phyloP scores from a whole-genome alignment of 1,284 basidiomycete species.

The Inonotus obliquus region DNA sequence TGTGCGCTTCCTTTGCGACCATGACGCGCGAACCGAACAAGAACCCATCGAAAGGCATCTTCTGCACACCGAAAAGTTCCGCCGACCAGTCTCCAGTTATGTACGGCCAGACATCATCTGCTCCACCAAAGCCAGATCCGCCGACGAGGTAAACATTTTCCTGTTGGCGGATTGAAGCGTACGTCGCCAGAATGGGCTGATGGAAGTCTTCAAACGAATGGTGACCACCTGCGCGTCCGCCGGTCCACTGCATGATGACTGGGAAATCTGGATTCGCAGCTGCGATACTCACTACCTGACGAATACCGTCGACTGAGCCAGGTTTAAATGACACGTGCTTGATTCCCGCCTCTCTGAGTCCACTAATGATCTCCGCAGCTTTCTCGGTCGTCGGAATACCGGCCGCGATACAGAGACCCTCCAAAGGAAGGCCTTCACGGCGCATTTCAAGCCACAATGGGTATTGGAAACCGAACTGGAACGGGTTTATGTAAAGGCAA shows the following conservation, averaged over 20 bases:
- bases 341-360: constrained; percentile 75
- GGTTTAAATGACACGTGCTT: constrained; percentile 98
- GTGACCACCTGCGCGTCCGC: constrained; percentile 98
- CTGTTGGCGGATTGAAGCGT: constrained; percentile 85
- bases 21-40: constrained; percentile 95
- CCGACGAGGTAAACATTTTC: constrained; percentile 87
- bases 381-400: constrained; percentile 93
- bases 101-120: constrained; percentile 97
- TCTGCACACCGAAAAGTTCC: constrained; percentile 76
- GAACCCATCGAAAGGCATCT: constrained; percentile 99
- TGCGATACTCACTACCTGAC: constrained; percentile 96
- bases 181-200: constrained; percentile 90
- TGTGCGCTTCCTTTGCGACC: constrained; percentile 98
- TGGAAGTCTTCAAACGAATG: constrained; percentile 99
- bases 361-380: constrained; percentile 87
- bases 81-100: constrained; percentile 94
- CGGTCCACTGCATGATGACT: constrained; percentile 99
- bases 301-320: constrained; percentile 94
- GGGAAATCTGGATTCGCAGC: constrained; percentile 93
- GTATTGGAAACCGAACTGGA: constrained; percentile 95
- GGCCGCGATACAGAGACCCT: constrained; percentile 98
- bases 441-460: constrained; percentile 98
- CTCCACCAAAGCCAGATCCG: constrained; percentile 96
- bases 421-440: constrained; percentile 89
- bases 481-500: constrained; percentile 96